Conservation (phyloP, 768 basidiomycete species). For the Termitomyces sp. region DNA sequence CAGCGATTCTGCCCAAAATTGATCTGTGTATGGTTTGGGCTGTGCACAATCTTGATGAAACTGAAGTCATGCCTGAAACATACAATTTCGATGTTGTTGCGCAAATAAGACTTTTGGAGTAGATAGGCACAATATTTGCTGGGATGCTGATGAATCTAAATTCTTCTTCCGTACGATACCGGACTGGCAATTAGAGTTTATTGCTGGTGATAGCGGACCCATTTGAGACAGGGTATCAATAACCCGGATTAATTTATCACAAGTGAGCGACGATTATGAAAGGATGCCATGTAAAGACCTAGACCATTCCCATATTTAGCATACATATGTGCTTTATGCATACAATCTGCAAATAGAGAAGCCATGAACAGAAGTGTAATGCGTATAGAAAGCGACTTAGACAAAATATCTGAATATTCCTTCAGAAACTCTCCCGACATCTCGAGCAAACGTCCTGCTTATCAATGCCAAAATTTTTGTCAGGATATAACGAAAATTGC, state of each 20-base stretch:
- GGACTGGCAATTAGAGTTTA: neutral
- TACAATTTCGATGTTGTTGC: too few species aligned
- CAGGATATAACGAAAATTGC: neutral
- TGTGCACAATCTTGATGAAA: neutral
- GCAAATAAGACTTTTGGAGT: too few species aligned
- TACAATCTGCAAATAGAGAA: neutral
- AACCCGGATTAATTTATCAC: neutral
- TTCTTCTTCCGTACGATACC: neutral
- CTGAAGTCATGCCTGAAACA: too few species aligned
- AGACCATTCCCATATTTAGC: neutral
- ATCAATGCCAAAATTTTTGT: conserved; percentile 1
- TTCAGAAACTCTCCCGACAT: conserved; percentile 4
- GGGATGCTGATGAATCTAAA: too few species aligned
- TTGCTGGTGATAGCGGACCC: neutral
- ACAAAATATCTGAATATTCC: neutral
- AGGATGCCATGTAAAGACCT: neutral
- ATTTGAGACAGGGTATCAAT: too few species aligned
- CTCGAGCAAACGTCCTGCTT: conserved; percentile 8
- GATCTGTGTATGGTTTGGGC: neutral
- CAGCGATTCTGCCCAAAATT: too few species aligned
- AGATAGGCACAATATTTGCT: neutral
- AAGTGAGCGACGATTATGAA: neutral
- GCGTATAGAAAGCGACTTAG: neutral
- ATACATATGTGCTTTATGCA: neutral
- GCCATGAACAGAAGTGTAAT: neutral